These are phyloP conservation scores for Pythium dissotocum DNA, from an alignment of 352 stramenopile species.

Conservation along the genomic window DNA sequence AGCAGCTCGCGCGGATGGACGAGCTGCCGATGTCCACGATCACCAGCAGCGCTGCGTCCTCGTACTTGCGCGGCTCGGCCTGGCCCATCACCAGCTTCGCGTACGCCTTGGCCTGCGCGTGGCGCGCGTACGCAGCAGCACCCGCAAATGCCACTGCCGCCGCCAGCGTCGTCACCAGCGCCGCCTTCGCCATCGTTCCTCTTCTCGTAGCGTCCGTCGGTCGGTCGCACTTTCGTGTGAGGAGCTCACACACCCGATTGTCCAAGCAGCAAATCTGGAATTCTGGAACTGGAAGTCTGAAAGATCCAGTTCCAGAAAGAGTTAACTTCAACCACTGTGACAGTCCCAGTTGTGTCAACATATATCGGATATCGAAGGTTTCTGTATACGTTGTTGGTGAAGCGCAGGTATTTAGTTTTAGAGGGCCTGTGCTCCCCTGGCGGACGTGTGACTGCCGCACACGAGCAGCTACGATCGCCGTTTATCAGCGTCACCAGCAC, in stretches of 20 bases:
- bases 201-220: neutral
- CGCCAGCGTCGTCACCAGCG: constrained; percentile 30
- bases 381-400: neutral
- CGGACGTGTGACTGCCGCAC: constrained; percentile 2
- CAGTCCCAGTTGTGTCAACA: neutral
- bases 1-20: constrained; percentile 90
- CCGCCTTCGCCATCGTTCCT: neutral
- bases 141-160: constrained; percentile 24
- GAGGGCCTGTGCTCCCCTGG: constrained; percentile 6
- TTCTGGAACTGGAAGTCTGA: constrained; percentile 2
- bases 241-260: neutral
- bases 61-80: constrained; percentile 46
- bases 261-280: constrained; percentile 7
- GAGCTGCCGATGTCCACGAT: constrained; percentile 93
- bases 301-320: constrained; percentile 1
- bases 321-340: neutral
- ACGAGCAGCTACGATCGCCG: neutral
- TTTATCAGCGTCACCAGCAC: neutral
- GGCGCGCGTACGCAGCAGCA: constrained; percentile 19
- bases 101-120: constrained; percentile 21
- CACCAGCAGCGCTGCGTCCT: constrained; percentile 53
- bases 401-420: neutral
- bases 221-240: neutral
- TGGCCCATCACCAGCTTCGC: constrained; percentile 30
- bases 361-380: neutral